A percentile compares a stretch with the other conserved stretches of the same genome.
Evolutionary conservation across 495 filamentous ascomycete genomes (phyloP).

Genomic region (Trichoderma erinaceum): DNA sequence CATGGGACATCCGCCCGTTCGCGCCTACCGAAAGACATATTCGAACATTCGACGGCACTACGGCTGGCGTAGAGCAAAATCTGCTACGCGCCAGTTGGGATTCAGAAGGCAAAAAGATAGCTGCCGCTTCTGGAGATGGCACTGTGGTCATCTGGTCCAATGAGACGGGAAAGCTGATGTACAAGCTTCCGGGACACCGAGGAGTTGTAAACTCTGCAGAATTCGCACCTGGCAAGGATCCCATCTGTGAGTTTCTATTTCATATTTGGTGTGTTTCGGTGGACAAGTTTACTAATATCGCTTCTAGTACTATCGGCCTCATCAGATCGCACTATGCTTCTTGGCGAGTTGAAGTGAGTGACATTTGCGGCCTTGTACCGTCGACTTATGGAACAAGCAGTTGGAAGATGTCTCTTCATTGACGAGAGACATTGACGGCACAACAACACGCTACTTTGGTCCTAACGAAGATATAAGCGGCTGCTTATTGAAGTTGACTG

Average conservation of each 20-base stretch:
- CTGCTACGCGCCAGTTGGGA: constrained; percentile 90
- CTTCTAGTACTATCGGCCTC: constrained; percentile 72
- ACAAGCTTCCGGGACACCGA: constrained; percentile 93
- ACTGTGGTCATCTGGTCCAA: constrained; percentile 87
- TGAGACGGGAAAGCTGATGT: constrained; percentile 74
- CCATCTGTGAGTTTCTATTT: constrained; percentile 66
- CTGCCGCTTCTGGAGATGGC: constrained; percentile 82
- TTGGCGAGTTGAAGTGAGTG: constrained; percentile 62
- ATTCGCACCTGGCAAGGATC: constrained; percentile 75
- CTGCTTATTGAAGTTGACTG: too few relatives aligned
- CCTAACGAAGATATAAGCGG: too few relatives aligned
- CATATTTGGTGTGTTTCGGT: neutral
- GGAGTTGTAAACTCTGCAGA: constrained; percentile 93
- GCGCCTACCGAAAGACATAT: constrained; percentile 80
- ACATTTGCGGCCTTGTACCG: neutral
- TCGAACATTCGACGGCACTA: constrained; percentile 81
- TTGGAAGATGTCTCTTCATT: neutral
- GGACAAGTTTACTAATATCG: constrained; percentile 29
- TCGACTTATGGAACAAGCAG: neutral
- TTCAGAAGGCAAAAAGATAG: constrained; percentile 75
- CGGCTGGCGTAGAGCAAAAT: constrained; percentile 84
- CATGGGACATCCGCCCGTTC: constrained; percentile 95
- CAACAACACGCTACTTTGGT: too few relatives aligned
- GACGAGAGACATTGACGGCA: too few relatives aligned
- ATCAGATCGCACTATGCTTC: constrained; percentile 70